Percentiles rank a stretch among this genome's conserved stretches.
phyloP scores from a whole-genome alignment of 2,329 filamentous ascomycete species.

The Neurospora sp. region DNA sequence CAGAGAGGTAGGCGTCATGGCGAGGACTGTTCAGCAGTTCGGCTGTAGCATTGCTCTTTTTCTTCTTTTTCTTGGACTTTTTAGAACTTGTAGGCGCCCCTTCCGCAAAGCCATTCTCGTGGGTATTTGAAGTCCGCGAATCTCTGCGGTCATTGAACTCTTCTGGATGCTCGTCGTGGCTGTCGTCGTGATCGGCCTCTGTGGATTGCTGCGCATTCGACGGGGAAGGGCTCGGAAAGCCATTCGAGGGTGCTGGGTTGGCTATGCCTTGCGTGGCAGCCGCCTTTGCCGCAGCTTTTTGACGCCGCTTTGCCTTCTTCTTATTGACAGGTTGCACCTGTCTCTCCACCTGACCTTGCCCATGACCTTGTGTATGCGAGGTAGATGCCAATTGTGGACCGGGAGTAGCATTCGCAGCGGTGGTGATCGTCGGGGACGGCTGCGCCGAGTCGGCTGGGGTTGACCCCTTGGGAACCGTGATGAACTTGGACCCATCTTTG shows the following conservation, averaged over 20 bases:
- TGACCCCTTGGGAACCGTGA: slow-evolving; percentile 50
- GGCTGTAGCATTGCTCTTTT: slow-evolving; percentile 32
- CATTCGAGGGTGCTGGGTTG: slow-evolving; percentile 27
- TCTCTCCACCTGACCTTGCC: slow-evolving; percentile 1
- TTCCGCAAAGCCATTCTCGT: slow-evolving; percentile 23
- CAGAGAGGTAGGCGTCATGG: slow-evolving; percentile 4
- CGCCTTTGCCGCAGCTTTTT: slow-evolving; percentile 69
- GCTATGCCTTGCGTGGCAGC: slow-evolving; percentile 36
- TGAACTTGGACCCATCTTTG: slow-evolving; percentile 60
- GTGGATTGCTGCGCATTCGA: slow-evolving; percentile 28
- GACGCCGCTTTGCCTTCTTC: slow-evolving; percentile 90
- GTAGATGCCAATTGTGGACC: slow-evolving; percentile 3
- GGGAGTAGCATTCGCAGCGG: slow-evolving; percentile 17
- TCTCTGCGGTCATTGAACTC: slow-evolving; percentile 31
- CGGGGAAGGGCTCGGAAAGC: slow-evolving; percentile 28
- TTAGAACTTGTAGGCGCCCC: slow-evolving; percentile 33
- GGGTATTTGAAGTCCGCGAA: slow-evolving; percentile 27
- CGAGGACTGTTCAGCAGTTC: slow-evolving; percentile 12
- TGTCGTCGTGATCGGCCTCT: slow-evolving; percentile 44
- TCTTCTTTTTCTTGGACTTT: slow-evolving; percentile 63
- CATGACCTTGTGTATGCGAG: background rate
- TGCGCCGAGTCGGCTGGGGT: slow-evolving; percentile 42
- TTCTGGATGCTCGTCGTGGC: slow-evolving; percentile 39
- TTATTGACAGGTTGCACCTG: slow-evolving; percentile 53
- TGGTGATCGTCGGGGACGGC: slow-evolving; percentile 38